Base-by-base conservation (phyloP, 805 yeast species). In the Ogataea nonfermentans region DNA sequence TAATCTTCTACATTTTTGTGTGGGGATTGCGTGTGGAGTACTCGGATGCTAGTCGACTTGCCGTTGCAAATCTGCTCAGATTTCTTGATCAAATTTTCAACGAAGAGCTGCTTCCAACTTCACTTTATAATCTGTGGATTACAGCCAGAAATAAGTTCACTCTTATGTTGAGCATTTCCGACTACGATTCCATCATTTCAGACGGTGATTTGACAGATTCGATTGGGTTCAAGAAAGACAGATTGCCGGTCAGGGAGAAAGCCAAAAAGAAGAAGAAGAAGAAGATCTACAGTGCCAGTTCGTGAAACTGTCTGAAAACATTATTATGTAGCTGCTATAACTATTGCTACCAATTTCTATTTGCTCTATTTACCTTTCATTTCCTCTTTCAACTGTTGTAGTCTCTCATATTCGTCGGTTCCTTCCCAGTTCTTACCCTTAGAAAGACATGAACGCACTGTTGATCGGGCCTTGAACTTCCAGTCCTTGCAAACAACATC, bases 401-500 rank as follows among this genome's bases (percentile, higher is more conserved):
- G 63, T 46, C 69, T 71, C 29, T 79, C 78, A 86, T 91, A 89
- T 2, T 88, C 93, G 24, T 75, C 81, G 3, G 84, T 70, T 46
- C 76, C 88, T 51, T 84, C 90, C 96, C 96, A 89, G 16, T 70
- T 66, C 52, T 76, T 82, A 7, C 96, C 96, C 56, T 81, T 84
- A 12, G 91, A 79, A 76, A 85, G 73, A 48, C 89, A 67, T 1
- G 86, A 74, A 54, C 95, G 73, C 14, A 89, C 73, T 1, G 85
- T 68, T 11, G 84, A 73, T 46, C 81, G 73, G 2, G 95, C 81
- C 59, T 88, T 88, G 64, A 82, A 85, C 56, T 78, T 84, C 97
- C 97, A 90, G 57, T 89, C 95, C 55, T 81, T 79, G 60, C 96
- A 89, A 8, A 90, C 95, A n/a, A 82, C 49, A 57, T 84, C 87